phyloP scores from a whole-genome alignment of 306 rosid species.

The Cotoneaster glaucophyllus region DNA sequence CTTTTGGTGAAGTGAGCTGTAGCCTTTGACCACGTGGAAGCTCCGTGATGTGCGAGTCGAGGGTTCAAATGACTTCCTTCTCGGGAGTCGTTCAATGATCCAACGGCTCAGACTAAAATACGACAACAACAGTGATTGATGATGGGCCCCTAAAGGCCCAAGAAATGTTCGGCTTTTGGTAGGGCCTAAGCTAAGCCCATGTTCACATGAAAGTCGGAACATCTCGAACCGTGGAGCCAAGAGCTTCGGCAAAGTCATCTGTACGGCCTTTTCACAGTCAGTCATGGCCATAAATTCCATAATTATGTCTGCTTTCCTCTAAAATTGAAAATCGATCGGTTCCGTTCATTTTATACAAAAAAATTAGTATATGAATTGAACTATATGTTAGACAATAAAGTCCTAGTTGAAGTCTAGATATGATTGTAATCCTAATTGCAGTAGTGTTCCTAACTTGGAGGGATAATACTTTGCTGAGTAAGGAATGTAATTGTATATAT shows the following conservation, averaged over 20 bases:
- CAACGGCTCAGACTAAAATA: neutral
- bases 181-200: neutral
- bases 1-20: slow-evolving; percentile 14
- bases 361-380: no score
- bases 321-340: no score
- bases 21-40: neutral
- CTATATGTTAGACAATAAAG: no score
- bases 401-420: no score
- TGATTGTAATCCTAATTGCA: no score
- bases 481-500: no score
- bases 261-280: neutral
- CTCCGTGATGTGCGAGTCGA: neutral
- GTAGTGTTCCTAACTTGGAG: no score
- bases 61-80: neutral
- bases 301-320: no score
- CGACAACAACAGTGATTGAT: neutral
- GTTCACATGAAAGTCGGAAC: neutral
- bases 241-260: neutral
- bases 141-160: neutral
- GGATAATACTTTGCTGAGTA: rapidly evolving
- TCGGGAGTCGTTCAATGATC: neutral
- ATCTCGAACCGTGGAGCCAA: neutral
- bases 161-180: neutral
- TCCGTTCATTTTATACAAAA: no score
- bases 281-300: no score